A percentile compares a stretch with the other conserved stretches of the same genome.
Evolutionary conservation across 2,329 filamentous ascomycete species (phyloP).

Genomic region (Sporothrix luriei): DNA sequence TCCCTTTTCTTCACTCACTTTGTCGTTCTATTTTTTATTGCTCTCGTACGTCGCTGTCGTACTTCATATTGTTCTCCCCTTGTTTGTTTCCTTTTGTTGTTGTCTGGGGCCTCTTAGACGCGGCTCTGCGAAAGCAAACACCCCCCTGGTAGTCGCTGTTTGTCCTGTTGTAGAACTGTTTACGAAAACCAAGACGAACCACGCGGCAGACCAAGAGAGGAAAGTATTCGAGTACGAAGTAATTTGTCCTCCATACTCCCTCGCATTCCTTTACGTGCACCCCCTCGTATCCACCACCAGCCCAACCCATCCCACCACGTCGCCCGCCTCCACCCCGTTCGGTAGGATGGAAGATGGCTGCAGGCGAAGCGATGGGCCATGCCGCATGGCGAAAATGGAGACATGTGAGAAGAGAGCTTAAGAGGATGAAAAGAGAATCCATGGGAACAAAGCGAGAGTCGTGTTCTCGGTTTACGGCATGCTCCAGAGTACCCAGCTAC

Average conservation of each 20-base stretch:
- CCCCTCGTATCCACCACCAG: slow-evolving; percentile 9
- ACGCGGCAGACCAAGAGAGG: background rate
- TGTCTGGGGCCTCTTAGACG: background rate
- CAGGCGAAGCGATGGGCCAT: slow-evolving; percentile 23
- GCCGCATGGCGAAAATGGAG: slow-evolving; percentile 26
- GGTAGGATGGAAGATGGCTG: slow-evolving; percentile 23
- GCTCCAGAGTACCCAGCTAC: background rate
- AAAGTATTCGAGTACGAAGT: too few species aligned
- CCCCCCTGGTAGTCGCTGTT: background rate
- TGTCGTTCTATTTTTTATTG: background rate
- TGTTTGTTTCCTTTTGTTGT: background rate
- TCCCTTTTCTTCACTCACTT: background rate
- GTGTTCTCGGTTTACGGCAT: background rate
- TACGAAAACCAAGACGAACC: background rate
- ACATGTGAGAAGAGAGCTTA: background rate
- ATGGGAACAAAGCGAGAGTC: background rate
- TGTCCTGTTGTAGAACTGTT: background rate
- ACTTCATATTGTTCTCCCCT: background rate
- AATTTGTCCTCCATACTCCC: background rate
- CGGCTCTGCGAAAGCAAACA: slow-evolving; percentile 10
- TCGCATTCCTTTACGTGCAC: background rate
- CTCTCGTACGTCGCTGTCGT: background rate
- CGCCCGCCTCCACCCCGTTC: slow-evolving; percentile 13
- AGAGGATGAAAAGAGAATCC: too few species aligned
- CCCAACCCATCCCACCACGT: slow-evolving; percentile 9